phyloP scores from a whole-genome alignment of 208 protist genomes.

The Trypanosoma cruzi region DNA sequence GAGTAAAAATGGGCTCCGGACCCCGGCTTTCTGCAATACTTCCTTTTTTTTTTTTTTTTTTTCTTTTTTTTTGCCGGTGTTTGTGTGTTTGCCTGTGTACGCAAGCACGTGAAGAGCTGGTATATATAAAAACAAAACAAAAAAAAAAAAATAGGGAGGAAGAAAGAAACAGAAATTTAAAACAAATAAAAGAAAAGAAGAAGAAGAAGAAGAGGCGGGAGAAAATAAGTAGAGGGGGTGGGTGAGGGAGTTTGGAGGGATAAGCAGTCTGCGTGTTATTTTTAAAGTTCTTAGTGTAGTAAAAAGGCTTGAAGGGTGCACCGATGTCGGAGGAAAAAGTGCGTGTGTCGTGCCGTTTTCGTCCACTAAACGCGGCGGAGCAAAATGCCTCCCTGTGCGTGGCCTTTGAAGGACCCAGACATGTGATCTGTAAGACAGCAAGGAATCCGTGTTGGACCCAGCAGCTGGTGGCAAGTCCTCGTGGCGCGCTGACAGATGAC shows the following conservation, averaged over 20 bases:
- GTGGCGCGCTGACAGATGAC: not conserved
- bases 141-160: no score
- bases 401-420: conserved; percentile 17
- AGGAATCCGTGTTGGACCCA: not conserved
- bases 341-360: conserved; percentile 35
- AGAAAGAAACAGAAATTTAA: no score
- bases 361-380: conserved; percentile 26
- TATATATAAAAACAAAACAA: no score
- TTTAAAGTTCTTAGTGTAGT: not conserved
- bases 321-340: conserved; percentile 23
- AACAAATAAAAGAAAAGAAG: no score
- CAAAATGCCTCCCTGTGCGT: conserved; percentile 21
- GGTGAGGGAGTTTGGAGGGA: no score
- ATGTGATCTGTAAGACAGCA: conserved; percentile 17
- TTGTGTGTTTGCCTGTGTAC: conserved; percentile 9
- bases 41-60: no score
- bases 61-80: conserved; percentile 13
- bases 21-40: no score
- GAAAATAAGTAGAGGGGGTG: no score
- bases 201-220: no score
- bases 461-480: not conserved
- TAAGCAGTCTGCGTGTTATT: not conserved
- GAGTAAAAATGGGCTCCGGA: no score
- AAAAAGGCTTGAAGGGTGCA: no score
- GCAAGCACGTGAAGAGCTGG: no score